phyloP scores from a whole-genome alignment of 176 grass and related monocot species.

The Luzula sylvatica region DNA sequence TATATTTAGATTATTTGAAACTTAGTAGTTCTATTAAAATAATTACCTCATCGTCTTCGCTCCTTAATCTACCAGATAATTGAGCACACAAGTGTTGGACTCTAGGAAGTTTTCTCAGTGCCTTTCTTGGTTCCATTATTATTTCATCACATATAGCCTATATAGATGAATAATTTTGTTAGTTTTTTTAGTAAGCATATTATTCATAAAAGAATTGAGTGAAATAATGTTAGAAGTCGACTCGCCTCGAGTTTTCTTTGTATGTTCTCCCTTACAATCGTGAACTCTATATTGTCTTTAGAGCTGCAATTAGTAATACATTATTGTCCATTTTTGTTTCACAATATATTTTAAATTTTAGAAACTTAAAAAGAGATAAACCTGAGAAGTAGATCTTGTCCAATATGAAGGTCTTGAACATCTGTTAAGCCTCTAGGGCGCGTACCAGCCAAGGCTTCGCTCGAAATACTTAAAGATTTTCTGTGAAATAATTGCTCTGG shows the following conservation, averaged over 20 bases:
- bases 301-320: constrained; percentile 35
- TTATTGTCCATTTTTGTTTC: constrained; percentile 2
- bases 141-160: constrained; percentile 89
- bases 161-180: constrained; percentile 22
- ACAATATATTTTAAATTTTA: background rate
- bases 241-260: constrained; percentile 73
- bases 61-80: constrained; percentile 60
- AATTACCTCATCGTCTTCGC: constrained; percentile 65
- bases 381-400: constrained; percentile 91
- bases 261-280: constrained; percentile 81
- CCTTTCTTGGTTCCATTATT: constrained; percentile 68
- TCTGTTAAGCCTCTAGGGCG: constrained; percentile 65
- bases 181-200: background rate
- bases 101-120: constrained; percentile 87
- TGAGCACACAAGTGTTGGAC: constrained; percentile 83
- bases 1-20: background rate
- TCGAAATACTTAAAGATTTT: constrained; percentile 85
- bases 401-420: constrained; percentile 62
- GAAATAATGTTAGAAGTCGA: constrained; percentile 17
- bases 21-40: background rate
- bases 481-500: constrained; percentile 99
- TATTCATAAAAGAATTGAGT: background rate
- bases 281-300: constrained; percentile 93
- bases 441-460: constrained; percentile 93
- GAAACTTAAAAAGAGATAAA: constrained; percentile 23